Evolutionary conservation across 768 basidiomycete species (phyloP), one percentile per base, ranked within the genome.

Genomic region (Lactarius indigo): DNA sequence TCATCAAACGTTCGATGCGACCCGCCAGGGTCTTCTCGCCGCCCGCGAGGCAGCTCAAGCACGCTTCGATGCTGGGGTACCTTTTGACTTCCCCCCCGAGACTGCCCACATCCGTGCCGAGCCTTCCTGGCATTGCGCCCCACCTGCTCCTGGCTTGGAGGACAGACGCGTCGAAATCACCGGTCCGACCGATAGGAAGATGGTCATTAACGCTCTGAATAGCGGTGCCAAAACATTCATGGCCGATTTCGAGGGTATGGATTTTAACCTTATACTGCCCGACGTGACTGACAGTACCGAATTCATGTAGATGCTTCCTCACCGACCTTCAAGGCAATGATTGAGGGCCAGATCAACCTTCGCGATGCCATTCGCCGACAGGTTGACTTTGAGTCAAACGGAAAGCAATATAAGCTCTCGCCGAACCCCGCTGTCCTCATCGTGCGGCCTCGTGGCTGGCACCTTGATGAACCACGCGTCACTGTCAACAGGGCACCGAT

Each of bases 151-250:
- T 10, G 97, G 97, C 7, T 82, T 99, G 54, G 94, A 96, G 77
- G 97, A 99, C 77, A 81, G 97, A 74, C 83, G 97, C 59, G 90
- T 98, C 65, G 97, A 99, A 79, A 99, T 99, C 69, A 99, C 97
- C 0, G 97, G 97, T 28, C 97, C 97, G 9, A 92, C 96, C 2
- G 96, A 98, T 77, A 84, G 96, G 73, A 99, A 98, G 82, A 99
- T 99, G 97, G 96, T 98, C 75, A 90, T 98, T 75, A 98, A 98
- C 70, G 96, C 96, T 8, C 78, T 97, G 70, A 97, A 97, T 79
- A 93, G 92, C 68, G 95, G 95, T 1, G 87, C 95, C 26, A 95
- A 96, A 83, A 95, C 95, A 0, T 99, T 97, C 81, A 99, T 99
- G 97, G 96, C 97, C 39, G 97, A 99, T 76, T 96, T 98, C 68